A percentile compares a stretch with the other conserved stretches of the same genome.
Evolutionary conservation across 192 early-diverging fungal genomes (phyloP).

Genomic region (Obelidium mucronatum): DNA sequence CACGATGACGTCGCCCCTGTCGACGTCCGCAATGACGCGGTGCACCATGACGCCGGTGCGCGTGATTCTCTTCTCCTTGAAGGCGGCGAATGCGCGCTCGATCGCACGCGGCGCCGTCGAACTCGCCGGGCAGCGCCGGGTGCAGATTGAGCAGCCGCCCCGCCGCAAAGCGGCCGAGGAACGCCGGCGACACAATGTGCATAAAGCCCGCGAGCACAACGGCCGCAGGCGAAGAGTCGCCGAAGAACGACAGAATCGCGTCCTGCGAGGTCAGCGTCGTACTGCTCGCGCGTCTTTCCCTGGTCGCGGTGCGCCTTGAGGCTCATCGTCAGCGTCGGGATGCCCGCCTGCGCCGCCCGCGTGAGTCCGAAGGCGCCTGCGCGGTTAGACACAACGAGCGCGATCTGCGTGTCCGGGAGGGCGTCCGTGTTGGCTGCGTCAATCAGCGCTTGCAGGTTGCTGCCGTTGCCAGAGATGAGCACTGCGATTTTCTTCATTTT

Average conservation of each 20-base stretch:
- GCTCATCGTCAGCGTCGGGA: constrained; percentile 82
- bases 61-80: constrained; percentile 69
- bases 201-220: constrained; percentile 97
- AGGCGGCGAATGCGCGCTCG: constrained; percentile 91
- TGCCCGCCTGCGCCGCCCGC: constrained; percentile 80
- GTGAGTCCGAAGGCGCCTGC: constrained; percentile 86
- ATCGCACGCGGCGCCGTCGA: constrained; percentile 98
- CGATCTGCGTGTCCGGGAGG: constrained; percentile 67
- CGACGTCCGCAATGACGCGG: constrained; percentile 94
- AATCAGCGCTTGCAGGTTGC: constrained; percentile 97
- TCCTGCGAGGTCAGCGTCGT: constrained; percentile 84
- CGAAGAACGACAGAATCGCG: constrained; percentile 34
- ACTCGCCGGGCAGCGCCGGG: constrained; percentile 93
- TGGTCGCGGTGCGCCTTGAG: constrained; percentile 86
- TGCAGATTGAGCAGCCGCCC: constrained; percentile 92
- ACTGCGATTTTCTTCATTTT: constrained; percentile 73
- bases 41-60: constrained; percentile 77
- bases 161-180: constrained; percentile 74
- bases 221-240: constrained; percentile 67
- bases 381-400: constrained; percentile 90
- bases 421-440: constrained; percentile 61
- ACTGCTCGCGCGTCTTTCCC: constrained; percentile 85
- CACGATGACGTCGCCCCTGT: constrained; percentile 90
- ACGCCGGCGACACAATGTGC: constrained; percentile 93
- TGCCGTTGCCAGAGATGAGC: constrained; percentile 92